Evolutionary conservation across 371 early-diverging fungal genomes (phyloP).

Genomic region (Saksenaea vasiformis): DNA sequence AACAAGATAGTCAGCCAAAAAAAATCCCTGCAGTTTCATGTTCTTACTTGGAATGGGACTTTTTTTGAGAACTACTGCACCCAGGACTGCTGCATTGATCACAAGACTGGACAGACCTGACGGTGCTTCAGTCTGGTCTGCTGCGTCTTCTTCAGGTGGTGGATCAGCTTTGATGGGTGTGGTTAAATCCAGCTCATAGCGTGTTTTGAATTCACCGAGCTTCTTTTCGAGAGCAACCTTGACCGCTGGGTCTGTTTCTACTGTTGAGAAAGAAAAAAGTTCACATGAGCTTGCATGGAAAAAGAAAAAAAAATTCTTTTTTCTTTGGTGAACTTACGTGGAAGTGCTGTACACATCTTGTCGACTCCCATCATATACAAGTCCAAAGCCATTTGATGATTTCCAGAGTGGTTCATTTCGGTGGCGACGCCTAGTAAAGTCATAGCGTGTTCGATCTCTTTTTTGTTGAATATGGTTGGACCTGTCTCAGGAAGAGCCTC

Average conservation of each 20-base stretch:
- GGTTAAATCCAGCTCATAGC: neutral
- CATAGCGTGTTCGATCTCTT: slow-evolving; percentile 50
- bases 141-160: slow-evolving; percentile 4
- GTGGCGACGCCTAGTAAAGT: slow-evolving; percentile 51
- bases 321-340: slow-evolving; percentile 49
- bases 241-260: slow-evolving; percentile 6
- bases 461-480: slow-evolving; percentile 24
- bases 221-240: slow-evolving; percentile 7
- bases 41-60: slow-evolving; percentile 57
- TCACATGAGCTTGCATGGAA: neutral
- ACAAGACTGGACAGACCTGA: slow-evolving; percentile 43
- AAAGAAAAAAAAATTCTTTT: neutral
- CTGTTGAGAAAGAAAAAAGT: slow-evolving; percentile 5
- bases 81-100: slow-evolving; percentile 53
- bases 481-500: neutral
- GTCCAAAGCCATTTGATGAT: slow-evolving; percentile 50
- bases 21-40: slow-evolving; percentile 1
- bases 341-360: slow-evolving; percentile 49
- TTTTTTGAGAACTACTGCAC: slow-evolving; percentile 63
- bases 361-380: slow-evolving; percentile 58
- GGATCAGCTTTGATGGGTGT: slow-evolving; percentile 5
- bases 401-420: slow-evolving; percentile 51
- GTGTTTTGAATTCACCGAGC: neutral
- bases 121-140: slow-evolving; percentile 8
- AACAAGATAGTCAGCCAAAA: neutral